phyloP scores from a whole-genome alignment of 2,329 filamentous ascomycete species.

The Aspergillus neotritici region DNA sequence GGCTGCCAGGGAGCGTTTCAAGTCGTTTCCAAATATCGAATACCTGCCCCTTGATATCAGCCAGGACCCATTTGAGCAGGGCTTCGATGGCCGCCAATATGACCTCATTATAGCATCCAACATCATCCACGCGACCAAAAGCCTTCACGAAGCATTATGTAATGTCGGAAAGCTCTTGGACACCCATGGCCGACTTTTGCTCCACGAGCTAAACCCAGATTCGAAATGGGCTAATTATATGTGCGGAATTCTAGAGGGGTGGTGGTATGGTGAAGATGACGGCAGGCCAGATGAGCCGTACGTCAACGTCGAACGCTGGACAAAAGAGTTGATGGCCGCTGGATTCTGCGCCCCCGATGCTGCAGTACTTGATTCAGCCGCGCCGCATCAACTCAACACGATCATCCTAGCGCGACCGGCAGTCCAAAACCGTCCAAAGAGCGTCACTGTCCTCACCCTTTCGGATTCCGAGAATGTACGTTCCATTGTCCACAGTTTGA shows the following conservation, averaged over 20 bases:
- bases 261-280: slow-evolving; percentile 6
- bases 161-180: slow-evolving; percentile 18
- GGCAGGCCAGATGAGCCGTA: slow-evolving; percentile 3
- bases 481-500: no score
- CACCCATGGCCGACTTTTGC: slow-evolving; percentile 32
- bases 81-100: slow-evolving; percentile 19
- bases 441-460: no score
- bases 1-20: slow-evolving; percentile 15
- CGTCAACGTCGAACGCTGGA: slow-evolving; percentile 2
- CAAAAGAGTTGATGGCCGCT: slow-evolving; percentile 1
- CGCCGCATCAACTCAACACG: not conserved
- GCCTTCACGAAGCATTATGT: slow-evolving; percentile 14
- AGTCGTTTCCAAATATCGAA: slow-evolving; percentile 9
- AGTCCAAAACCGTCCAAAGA: no score
- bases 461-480: no score
- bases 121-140: slow-evolving; percentile 5
- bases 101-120: slow-evolving; percentile 22
- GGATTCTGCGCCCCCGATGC: slow-evolving; percentile 6
- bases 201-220: slow-evolving; percentile 1
- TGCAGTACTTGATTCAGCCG: not conserved
- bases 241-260: slow-evolving; percentile 4
- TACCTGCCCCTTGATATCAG: slow-evolving; percentile 23
- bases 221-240: slow-evolving; percentile 3
- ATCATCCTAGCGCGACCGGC: no score
- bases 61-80: slow-evolving; percentile 20